These are phyloP conservation scores for Ophiocordyceps sinensis DNA, from an alignment of 2,329 filamentous ascomycete species.

Conservation along the genomic window DNA sequence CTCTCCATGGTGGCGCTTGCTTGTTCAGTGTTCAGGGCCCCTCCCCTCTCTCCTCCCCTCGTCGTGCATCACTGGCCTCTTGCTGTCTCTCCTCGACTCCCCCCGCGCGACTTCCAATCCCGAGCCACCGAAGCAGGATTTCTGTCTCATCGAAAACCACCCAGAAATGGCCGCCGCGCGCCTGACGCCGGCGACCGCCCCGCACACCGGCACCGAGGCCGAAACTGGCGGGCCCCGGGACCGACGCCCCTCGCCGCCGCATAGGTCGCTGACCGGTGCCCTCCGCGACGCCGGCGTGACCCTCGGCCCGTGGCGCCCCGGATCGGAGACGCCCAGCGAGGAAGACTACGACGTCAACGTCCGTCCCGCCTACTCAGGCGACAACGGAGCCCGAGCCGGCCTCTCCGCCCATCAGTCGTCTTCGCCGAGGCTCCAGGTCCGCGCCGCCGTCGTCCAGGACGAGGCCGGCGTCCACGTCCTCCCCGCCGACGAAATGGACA, in stretches of 20 bases:
- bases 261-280: constrained; percentile 13
- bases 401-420: not conserved
- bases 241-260: constrained; percentile 1
- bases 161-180: not conserved
- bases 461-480: constrained; percentile 12
- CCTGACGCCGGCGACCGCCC: not conserved
- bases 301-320: constrained; percentile 6
- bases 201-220: not conserved
- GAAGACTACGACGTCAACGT: constrained; percentile 29
- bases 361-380: constrained; percentile 11
- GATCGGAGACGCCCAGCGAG: constrained; percentile 27
- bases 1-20: no score
- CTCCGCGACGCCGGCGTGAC: constrained; percentile 11
- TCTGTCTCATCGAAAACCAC: no score
- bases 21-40: no score
- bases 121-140: no score
- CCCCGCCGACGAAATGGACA: constrained; percentile 13
- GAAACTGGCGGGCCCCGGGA: not conserved
- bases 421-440: not conserved
- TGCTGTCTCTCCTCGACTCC: no score
- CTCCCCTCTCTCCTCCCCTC: no score
- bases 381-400: not conserved
- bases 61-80: no score
- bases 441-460: constrained; percentile 7
- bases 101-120: no score